Conservation (phyloP, 1,284 basidiomycete genomes). For the Abortiporus biennis region DNA sequence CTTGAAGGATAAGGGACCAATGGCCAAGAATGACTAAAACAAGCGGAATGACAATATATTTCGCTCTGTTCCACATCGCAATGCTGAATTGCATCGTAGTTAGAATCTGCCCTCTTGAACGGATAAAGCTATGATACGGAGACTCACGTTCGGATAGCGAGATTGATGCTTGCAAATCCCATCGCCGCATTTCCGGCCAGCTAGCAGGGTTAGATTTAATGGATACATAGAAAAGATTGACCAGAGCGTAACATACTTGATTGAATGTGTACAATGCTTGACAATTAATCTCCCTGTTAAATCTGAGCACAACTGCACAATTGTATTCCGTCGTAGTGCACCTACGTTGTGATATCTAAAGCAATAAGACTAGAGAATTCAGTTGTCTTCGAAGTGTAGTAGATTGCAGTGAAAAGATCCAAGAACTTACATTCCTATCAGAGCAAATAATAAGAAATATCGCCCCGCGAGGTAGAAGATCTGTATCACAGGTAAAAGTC, state of each 20-base stretch:
- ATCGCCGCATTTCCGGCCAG: constrained; percentile 64
- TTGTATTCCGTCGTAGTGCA: constrained; percentile 1
- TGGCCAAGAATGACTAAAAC: constrained; percentile 57
- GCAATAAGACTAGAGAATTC: constrained; percentile 39
- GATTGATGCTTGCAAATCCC: constrained; percentile 69
- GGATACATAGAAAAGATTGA: neutral
- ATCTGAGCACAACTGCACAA: neutral
- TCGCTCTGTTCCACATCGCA: constrained; percentile 58
- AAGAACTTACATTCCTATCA: constrained; percentile 60
- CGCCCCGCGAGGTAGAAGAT: constrained; percentile 69
- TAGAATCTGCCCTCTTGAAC: constrained; percentile 2
- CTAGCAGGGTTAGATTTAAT: constrained; percentile 13
- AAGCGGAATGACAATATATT: constrained; percentile 47
- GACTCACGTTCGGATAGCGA: constrained; percentile 65
- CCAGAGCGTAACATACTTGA: constrained; percentile 25
- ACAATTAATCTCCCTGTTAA: constrained; percentile 53
- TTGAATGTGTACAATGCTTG: constrained; percentile 72
- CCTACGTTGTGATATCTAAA: constrained; percentile 50
- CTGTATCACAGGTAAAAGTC: constrained; percentile 27
- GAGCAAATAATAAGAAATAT: constrained; percentile 57
- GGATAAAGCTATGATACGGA: neutral
- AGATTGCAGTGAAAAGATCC: constrained; percentile 2
- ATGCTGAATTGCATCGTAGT: constrained; percentile 34
- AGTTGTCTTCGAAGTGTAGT: constrained; percentile 1
- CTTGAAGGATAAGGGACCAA: constrained; percentile 67